Evolutionary conservation across 2,329 filamentous ascomycete genomes (phyloP), one percentile per base, ranked within the genome.

Genomic region (Colletotrichum filicis): DNA sequence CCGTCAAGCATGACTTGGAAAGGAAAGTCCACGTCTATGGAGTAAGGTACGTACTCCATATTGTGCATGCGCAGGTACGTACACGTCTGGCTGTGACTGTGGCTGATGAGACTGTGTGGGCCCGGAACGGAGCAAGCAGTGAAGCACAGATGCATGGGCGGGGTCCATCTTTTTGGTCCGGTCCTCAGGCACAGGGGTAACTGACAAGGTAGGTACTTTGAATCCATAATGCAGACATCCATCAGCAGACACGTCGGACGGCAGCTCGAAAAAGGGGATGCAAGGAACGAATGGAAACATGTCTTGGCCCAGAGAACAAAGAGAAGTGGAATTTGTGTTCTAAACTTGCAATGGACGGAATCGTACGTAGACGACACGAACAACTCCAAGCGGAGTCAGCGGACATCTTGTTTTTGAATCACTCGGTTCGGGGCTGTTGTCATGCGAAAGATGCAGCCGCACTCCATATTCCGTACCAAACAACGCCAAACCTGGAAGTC

Each of bases 31-130:
- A n/a, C 19, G 42, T 49, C 42, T 9, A 49, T 42, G 32, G 16
- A 19, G 37, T n/a, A n/a, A n/a, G n/a, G n/a, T 42, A 42, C 37
- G 37, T 42, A 19, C 37, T 35, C 32, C 32, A 35, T 35, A 5
- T 4, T 35, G 12, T 35, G 32, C 32, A 35, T 35, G 3, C 0
- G 14, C 3, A 42, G 14, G 37, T 19, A 42, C 37, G 37, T 42
- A 42, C 37, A 49, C 19, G 19, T 49, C 42, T 49, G 42, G 42
- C 19, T n/a, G 42, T n/a, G 49, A 22, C 19, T 68, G 68, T 55
- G 68, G 58, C 53, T 71, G 61, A 57, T 46, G 67, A 59, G 55
- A 61, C 42, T 69, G 66, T 64, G 60, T 64, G 70, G 66, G 55
- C 53, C 70, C 35, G 12, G 24, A 35, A 64, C 32, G 60, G 70